Evolutionary conservation across 345 rosid genomes (phyloP), one percentile per base, ranked within the genome.

Genomic region (Hibiscus tridactylites): DNA sequence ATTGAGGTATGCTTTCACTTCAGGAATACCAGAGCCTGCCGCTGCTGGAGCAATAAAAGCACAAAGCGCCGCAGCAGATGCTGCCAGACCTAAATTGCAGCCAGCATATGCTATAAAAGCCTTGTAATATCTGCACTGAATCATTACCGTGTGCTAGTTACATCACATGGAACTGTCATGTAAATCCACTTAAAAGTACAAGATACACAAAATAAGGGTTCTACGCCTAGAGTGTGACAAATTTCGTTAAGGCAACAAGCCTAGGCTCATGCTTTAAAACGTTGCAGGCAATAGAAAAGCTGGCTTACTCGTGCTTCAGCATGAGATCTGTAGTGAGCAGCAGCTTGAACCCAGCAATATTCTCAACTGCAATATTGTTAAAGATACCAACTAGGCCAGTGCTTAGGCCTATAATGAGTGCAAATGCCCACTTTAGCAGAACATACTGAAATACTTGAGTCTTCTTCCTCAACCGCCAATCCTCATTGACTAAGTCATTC

Each of bases 1-100:
- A 65, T 85, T 82, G 39, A 83, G 85, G 75, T 85, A 85, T 68
- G 88, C 88, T 79, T 85, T 85, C 52, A 83, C 86, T 76, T 85
- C 86, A 0, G 85, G 84, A 70, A 85, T 85, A 74, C 86, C 85
- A 26, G 86, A 83, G 54, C 88, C 86, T 33, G 86, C 86, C 4
- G 82, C 85, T 11, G 85, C 79, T 9, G 86, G 88, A 69, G 86
- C 83, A 54, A 85, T 60, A 57, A 79, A 72, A 75, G 84, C 84
- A 52, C 80, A 80, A 58, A 85, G 81, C 47, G 77, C 71, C 37
- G 75, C 84, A 16, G 85, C 86, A 24, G 79, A 73, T 19, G 71
- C 52, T 50, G 81, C 84, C 50, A 85, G 73, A 54, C 37, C 70
- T 54, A 79, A 31, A 77, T 85, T 85, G 59, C 77, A 73, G 17